Evolutionary conservation across 352 stramenopile species (phyloP), one percentile per base, ranked within the genome.

Genomic region (Globisporangium perplexum): DNA sequence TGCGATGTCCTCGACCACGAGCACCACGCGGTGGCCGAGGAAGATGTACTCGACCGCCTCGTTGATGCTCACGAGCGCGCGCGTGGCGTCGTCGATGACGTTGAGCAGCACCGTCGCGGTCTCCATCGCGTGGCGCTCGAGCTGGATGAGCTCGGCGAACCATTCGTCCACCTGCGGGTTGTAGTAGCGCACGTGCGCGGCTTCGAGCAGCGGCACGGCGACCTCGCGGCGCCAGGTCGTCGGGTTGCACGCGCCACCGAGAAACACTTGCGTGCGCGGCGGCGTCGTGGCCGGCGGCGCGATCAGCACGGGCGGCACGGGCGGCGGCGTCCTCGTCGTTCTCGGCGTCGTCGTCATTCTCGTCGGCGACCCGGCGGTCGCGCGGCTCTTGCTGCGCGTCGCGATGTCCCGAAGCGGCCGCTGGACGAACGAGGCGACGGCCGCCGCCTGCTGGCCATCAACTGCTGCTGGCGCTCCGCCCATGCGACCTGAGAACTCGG

Each of bases 151-250:
- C 49, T 89, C 82, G 23, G 88, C 76, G 53, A 81, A 80, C 87
- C 87, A 96, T 39, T 95, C 83, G 57, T 95, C 86, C 33, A 96
- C 86, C 57, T 96, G 87, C 14, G 87, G 87, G 53, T 96, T 94
- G 60, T 80, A 96, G 62, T 86, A 96, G 17, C 65, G 69, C 36
- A 96, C 77, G 20, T 63, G 55, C 7, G 77, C 77, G 0, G 61
- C 68, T 11, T 88, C 70, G 15, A 96, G 75, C 41, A 89, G 47
- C 15, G 87, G 87, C 17, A 96, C 81, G 11, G 86, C 83, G 2
- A 81, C 59, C 44, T 96, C 86, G 15, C 63, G 65, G 18, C 87
- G 70, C 87, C 87, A 96, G 1, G 79, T 95, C 53, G 87, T 96
- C 36, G 87, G 86, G 63, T 95, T 95, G 60, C 87, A 96, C 7